Evolutionary conservation across 768 basidiomycete genomes (phyloP).

Genomic region (Cyclocybe aegerita): DNA sequence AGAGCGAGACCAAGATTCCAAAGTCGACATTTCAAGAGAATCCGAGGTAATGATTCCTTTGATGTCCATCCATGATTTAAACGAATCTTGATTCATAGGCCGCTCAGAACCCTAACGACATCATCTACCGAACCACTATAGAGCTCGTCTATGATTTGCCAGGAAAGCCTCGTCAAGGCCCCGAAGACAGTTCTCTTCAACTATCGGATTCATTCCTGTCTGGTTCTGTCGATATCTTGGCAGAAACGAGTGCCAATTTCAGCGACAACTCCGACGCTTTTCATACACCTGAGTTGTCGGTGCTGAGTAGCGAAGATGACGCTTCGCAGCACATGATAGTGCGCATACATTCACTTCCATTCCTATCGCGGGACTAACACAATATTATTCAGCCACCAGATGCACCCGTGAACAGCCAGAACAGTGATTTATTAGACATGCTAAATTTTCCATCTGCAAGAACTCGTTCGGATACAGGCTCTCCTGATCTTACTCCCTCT

Average conservation of each 20-base stretch:
- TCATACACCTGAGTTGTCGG: constrained; percentile 15
- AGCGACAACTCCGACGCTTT: constrained; percentile 10
- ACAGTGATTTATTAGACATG: too few species aligned
- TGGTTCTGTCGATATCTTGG: constrained; percentile 23
- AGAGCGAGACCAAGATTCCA: too few species aligned
- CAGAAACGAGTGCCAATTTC: constrained; percentile 11
- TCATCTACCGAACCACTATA: neutral
- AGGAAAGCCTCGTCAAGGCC: neutral
- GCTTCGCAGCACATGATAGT: neutral
- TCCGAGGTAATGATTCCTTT: too few species aligned
- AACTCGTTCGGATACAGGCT: too few species aligned
- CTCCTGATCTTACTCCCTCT: too few species aligned
- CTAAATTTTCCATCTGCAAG: too few species aligned
- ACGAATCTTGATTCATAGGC: too few species aligned
- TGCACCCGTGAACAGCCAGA: too few species aligned
- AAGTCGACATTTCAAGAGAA: too few species aligned
- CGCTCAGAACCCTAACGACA: too few species aligned
- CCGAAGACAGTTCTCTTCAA: constrained; percentile 21
- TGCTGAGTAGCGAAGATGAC: neutral
- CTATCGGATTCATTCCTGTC: constrained; percentile 25
- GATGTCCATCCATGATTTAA: too few species aligned
- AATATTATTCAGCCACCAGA: too few species aligned
- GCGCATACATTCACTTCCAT: constrained; percentile 16
- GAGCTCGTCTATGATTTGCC: neutral
- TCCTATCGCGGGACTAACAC: neutral